Percentiles rank a stretch among this genome's conserved stretches.
Evolutionary conservation across 805 yeast genomes (phyloP).

Genomic region (Kockiozyma suomiensis): DNA sequence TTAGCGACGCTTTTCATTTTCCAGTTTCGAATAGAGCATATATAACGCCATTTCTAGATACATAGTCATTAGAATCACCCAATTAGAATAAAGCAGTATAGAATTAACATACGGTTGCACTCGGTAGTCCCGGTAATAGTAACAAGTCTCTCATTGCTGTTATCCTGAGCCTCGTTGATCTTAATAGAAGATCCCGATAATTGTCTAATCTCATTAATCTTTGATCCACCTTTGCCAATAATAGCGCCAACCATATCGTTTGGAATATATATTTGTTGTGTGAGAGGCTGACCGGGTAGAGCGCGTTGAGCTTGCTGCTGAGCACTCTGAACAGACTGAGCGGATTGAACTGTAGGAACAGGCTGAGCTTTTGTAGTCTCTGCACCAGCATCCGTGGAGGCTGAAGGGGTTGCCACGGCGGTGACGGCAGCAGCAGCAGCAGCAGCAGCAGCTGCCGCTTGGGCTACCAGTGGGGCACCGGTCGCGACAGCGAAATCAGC

Average conservation of each 20-base stretch:
- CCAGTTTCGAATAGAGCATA: slow-evolving; percentile 38
- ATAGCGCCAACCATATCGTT: slow-evolving; percentile 78
- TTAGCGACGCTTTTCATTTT: slow-evolving; percentile 38
- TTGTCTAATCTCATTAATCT: slow-evolving; percentile 74
- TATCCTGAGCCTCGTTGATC: slow-evolving; percentile 50
- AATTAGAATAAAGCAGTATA: background rate
- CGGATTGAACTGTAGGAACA: slow-evolving; percentile 16
- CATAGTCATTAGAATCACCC: background rate
- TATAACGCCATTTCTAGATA: slow-evolving; percentile 37
- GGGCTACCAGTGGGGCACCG: slow-evolving; percentile 4
- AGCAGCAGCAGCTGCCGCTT: background rate
- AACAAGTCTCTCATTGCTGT: slow-evolving; percentile 38
- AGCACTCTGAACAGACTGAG: slow-evolving; percentile 24
- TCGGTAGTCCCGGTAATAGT: slow-evolving; percentile 32
- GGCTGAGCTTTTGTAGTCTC: slow-evolving; percentile 1
- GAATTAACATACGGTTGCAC: slow-evolving; percentile 24
- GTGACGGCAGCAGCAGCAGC: background rate
- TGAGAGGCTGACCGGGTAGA: slow-evolving; percentile 39
- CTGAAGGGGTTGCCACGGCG: background rate
- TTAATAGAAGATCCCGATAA: slow-evolving; percentile 74
- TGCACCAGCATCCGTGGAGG: background rate
- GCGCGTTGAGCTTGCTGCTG: slow-evolving; percentile 29
- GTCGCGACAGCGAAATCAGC: slow-evolving; percentile 25
- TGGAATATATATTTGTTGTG: slow-evolving; percentile 75
- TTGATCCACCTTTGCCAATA: slow-evolving; percentile 84